phyloP scores from a whole-genome alignment of 2,329 filamentous ascomycete genomes.

The Exophiala lecanii-corni region DNA sequence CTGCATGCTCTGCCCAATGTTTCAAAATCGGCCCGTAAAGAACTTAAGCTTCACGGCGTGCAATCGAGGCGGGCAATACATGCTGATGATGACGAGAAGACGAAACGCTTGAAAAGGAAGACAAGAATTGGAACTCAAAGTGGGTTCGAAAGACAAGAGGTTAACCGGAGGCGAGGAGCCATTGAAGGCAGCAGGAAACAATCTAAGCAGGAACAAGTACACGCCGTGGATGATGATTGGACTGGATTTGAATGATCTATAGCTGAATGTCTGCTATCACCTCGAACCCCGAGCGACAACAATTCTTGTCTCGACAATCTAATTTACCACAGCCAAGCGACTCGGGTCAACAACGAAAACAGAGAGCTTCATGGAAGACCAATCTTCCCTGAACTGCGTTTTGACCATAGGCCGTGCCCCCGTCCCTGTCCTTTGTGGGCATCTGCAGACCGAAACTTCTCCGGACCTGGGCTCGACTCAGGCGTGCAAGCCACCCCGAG shows the following conservation, averaged over 20 bases:
- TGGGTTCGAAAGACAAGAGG: slow-evolving; percentile 44
- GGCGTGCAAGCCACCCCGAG: no score
- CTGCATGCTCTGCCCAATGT: slow-evolving; percentile 80
- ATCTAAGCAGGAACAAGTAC: slow-evolving; percentile 5
- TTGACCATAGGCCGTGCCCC: no score
- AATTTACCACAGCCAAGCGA: no score
- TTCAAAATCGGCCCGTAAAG: slow-evolving; percentile 76
- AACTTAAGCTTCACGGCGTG: slow-evolving; percentile 75
- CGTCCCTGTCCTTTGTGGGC: no score
- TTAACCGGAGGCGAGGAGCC: slow-evolving; percentile 44
- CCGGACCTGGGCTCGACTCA: no score
- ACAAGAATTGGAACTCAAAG: slow-evolving; percentile 67
- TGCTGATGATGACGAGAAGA: slow-evolving; percentile 37
- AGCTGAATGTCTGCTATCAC: background rate
- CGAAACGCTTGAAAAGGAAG: slow-evolving; percentile 39
- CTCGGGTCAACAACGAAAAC: no score
- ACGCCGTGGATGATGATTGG: slow-evolving; percentile 10
- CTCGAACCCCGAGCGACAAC: background rate
- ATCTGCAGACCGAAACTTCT: no score
- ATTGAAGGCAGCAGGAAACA: slow-evolving; percentile 34
- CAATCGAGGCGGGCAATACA: slow-evolving; percentile 57
- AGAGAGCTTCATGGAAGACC: no score
- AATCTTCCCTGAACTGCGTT: no score
- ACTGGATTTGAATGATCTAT: slow-evolving; percentile 16
- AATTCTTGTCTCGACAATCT: no score